Evolutionary conservation across 176 grass and related monocot species (phyloP).

Genomic region (Eleusine coracana): DNA sequence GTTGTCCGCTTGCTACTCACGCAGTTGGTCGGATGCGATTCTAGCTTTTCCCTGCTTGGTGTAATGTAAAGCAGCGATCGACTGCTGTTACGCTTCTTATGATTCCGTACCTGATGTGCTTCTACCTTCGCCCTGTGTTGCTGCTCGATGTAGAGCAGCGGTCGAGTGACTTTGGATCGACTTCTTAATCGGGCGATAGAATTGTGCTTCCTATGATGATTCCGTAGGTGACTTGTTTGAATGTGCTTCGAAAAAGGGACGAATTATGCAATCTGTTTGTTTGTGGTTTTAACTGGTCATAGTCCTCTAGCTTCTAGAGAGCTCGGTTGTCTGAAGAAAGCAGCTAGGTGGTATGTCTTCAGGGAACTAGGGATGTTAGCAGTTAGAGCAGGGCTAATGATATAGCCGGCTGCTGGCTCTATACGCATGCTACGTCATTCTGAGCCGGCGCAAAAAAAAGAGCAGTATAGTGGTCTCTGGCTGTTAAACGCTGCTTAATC

Average conservation of each 20-base stretch:
- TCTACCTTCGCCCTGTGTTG: background rate
- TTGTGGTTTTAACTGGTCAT: background rate
- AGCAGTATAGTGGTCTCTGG: too few species aligned
- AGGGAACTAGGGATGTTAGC: background rate
- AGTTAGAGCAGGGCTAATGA: background rate
- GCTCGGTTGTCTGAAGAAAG: background rate
- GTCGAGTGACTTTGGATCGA: too few species aligned
- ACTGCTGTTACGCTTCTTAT: background rate
- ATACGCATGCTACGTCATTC: too few species aligned
- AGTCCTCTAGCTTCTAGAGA: background rate
- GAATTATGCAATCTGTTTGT: background rate
- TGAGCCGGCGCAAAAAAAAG: too few species aligned
- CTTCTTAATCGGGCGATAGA: background rate
- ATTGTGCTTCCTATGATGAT: background rate
- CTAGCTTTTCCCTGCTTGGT: background rate
- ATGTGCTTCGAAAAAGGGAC: background rate
- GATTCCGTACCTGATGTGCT: background rate
- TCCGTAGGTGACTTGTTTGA: background rate
- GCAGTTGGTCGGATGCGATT: background rate
- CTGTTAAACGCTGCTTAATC: too few species aligned
- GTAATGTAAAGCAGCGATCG: background rate
- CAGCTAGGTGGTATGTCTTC: background rate
- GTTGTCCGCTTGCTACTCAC: background rate
- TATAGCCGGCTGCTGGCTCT: too few species aligned
- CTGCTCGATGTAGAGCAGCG: background rate